Conservation (phyloP, 768 basidiomycete genomes). For the Nidularia pulvinata region DNA sequence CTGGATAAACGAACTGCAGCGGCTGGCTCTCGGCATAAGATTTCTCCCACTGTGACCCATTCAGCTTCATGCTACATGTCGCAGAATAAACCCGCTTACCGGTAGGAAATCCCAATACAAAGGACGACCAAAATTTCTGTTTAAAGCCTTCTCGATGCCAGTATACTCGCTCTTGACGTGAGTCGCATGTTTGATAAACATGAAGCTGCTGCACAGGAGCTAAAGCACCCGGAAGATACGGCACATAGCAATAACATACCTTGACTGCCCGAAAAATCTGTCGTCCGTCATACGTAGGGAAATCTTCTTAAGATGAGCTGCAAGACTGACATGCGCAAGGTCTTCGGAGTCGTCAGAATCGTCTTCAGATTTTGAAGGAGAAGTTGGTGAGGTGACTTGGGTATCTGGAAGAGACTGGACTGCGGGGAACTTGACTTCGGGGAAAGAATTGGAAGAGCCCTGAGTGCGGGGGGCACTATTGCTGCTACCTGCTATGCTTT, state of each 20-base stretch:
- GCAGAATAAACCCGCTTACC: conserved; percentile 11
- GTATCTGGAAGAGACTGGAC: conserved; percentile 7
- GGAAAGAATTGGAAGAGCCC: not conserved
- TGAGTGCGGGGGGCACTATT: not conserved
- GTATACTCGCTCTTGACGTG: conserved; percentile 39
- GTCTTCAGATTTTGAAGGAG: conserved; percentile 6
- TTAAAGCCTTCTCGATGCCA: conserved; percentile 9
- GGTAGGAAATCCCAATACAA: conserved; percentile 25
- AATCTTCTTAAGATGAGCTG: conserved; percentile 26
- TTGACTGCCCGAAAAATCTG: conserved; percentile 40
- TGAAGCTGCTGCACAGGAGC: conserved; percentile 26
- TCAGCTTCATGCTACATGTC: not conserved
- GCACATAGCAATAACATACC: conserved; percentile 11
- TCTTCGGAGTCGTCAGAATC: conserved; percentile 18
- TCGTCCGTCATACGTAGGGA: conserved; percentile 23
- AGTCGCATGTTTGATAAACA: conserved; percentile 39
- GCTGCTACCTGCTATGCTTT: not conserved
- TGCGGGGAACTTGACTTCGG: conserved; percentile 12
- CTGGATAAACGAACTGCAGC: conserved; percentile 41
- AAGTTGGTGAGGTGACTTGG: not conserved
- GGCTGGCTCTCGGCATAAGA: conserved; percentile 16
- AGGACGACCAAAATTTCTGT: conserved; percentile 16
- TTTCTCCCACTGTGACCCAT: conserved; percentile 31
- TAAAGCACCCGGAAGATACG: no score
- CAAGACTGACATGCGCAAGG: conserved; percentile 25